Evolutionary conservation across 2,329 filamentous ascomycete genomes (phyloP).

Genomic region (Cladophialophora chaetospira): DNA sequence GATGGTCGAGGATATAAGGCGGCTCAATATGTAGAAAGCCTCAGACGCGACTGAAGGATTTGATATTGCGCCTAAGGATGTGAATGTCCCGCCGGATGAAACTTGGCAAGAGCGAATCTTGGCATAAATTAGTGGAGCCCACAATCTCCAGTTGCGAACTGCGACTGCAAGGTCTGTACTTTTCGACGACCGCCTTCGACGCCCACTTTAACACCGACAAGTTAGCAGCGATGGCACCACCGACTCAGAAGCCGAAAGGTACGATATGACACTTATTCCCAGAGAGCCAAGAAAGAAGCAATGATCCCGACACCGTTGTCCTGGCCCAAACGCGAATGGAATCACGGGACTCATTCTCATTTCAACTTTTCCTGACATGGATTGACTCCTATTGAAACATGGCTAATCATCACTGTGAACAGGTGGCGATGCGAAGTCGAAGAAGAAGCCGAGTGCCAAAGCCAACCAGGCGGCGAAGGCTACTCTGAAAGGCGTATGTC

Average conservation of each 20-base stretch:
- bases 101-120: constrained; percentile 12
- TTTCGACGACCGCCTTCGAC: constrained; percentile 24
- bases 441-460: constrained; percentile 68
- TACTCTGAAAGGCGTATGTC: constrained; percentile 87
- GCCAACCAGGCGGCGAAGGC: constrained; percentile 94
- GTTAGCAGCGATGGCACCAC: constrained; percentile 34
- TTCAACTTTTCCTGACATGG: not conserved
- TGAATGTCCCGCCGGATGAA: not conserved
- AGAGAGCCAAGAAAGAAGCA: not conserved
- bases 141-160: constrained; percentile 4
- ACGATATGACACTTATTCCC: constrained; percentile 6
- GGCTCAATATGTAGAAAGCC: no score
- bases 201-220: constrained; percentile 20
- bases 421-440: constrained; percentile 33
- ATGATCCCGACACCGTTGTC: not conserved
- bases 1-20: no score
- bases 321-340: not conserved
- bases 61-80: not conserved
- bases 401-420: not conserved
- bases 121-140: constrained; percentile 10
- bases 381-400: not conserved
- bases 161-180: constrained; percentile 18
- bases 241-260: constrained; percentile 34
- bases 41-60: not conserved
- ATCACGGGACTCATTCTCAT: not conserved